A percentile compares a stretch with the other conserved stretches of the same genome.
These are phyloP conservation scores for Neoarthrinium moseri DNA, from an alignment of 2,329 filamentous ascomycete genomes.

Conservation along the genomic window DNA sequence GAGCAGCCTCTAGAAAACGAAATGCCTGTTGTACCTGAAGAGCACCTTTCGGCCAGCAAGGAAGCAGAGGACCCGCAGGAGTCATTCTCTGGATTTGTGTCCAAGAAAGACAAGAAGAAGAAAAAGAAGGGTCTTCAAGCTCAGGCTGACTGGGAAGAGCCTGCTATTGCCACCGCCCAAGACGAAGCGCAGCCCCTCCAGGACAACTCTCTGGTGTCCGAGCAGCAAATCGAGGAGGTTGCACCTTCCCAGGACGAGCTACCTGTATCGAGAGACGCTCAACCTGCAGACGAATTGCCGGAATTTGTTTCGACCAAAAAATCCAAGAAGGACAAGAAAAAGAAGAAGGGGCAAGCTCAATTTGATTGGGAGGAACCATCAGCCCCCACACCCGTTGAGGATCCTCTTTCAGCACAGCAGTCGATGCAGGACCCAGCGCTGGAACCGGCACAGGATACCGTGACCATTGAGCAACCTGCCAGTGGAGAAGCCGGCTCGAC, in stretches of 20 bases:
- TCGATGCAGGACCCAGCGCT: background rate
- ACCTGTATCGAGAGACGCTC: background rate
- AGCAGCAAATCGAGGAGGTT: too few species aligned
- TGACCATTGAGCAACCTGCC: too few species aligned
- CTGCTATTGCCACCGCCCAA: background rate
- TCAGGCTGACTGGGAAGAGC: background rate
- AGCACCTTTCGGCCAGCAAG: too few species aligned
- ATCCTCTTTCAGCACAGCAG: too few species aligned
- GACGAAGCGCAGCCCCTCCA: background rate
- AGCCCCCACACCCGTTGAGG: slow-evolving; percentile 7
- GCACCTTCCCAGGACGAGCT: background rate
- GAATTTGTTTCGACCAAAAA: slow-evolving; percentile 21
- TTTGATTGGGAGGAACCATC: slow-evolving; percentile 10
- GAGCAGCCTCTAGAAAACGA: too few species aligned
- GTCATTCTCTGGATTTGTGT: background rate
- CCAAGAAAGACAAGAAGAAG: slow-evolving; percentile 24
- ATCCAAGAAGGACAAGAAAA: slow-evolving; percentile 28
- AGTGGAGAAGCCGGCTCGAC: too few species aligned
- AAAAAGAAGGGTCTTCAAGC: slow-evolving; percentile 16
- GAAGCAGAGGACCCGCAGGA: too few species aligned
- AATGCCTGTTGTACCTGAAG: too few species aligned
- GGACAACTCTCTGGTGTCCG: too few species aligned
- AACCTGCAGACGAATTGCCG: slow-evolving; percentile 7
- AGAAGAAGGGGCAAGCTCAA: slow-evolving; percentile 23
- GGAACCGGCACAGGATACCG: too few species aligned